Evolutionary conservation across 163 green algal species (phyloP).

Genomic region (Chlorella variabilis): DNA sequence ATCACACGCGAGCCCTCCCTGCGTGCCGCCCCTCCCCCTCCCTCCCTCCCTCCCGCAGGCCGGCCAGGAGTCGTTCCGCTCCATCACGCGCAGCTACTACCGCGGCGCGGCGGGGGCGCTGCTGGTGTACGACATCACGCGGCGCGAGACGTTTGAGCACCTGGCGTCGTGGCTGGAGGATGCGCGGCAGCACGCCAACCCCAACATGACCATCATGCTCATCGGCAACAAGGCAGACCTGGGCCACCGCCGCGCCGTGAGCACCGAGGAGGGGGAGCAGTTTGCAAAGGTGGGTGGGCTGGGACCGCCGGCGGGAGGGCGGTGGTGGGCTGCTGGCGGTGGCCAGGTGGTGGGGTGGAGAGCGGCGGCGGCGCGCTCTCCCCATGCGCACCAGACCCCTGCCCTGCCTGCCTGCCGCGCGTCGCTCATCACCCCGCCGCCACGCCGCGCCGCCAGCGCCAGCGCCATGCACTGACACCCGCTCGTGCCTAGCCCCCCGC

Average conservation of each 20-base stretch:
- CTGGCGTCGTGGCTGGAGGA: conserved; percentile 99
- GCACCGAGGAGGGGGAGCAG: conserved; percentile 94
- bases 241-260: conserved; percentile 41
- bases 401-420: too few relatives aligned
- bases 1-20: too few relatives aligned
- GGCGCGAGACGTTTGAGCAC: conserved; percentile 99
- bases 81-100: conserved; percentile 99
- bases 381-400: too few relatives aligned
- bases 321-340: neutral
- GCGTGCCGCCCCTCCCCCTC: neutral
- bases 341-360: neutral
- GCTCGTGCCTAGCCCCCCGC: too few relatives aligned
- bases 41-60: conserved; percentile 50
- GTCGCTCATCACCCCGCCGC: too few relatives aligned
- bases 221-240: conserved; percentile 99
- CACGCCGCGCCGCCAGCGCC: neutral
- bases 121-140: conserved; percentile 99
- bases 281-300: conserved; percentile 90
- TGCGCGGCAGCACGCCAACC: conserved; percentile 97
- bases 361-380: neutral
- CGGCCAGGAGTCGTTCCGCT: conserved; percentile 98
- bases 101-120: conserved; percentile 95
- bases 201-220: conserved; percentile 99
- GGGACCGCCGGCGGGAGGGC: too few relatives aligned
- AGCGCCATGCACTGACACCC: too few relatives aligned